Conservation (phyloP, 2,329 filamentous ascomycete genomes). For the Ramichloridium luteum region DNA sequence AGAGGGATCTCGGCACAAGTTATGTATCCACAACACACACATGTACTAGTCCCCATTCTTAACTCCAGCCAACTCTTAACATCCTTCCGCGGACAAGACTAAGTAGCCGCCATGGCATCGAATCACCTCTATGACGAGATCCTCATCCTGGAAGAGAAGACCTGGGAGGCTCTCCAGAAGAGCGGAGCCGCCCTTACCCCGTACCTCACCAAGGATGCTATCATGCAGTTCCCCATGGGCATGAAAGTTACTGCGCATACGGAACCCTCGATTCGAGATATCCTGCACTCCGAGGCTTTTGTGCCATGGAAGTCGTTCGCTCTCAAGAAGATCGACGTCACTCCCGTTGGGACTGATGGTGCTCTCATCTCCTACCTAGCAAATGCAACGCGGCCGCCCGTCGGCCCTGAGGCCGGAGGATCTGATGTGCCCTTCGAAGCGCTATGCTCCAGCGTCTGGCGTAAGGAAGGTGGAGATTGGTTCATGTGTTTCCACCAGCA, state of each 20-base stretch:
- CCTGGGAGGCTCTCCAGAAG: slow-evolving; percentile 19
- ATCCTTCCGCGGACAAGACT: too few species aligned
- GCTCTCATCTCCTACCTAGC: slow-evolving; percentile 20
- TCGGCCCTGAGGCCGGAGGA: slow-evolving; percentile 9
- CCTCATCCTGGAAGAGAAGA: slow-evolving; percentile 18
- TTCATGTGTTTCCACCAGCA: slow-evolving; percentile 22
- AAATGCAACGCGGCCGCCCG: slow-evolving; percentile 14
- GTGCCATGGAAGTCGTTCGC: slow-evolving; percentile 20
- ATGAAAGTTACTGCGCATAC: slow-evolving; percentile 18
- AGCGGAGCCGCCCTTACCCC: slow-evolving; percentile 16
- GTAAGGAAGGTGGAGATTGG: slow-evolving; percentile 15
- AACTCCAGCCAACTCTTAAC: too few species aligned
- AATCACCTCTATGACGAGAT: slow-evolving; percentile 13
- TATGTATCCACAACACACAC: too few species aligned
- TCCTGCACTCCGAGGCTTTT: slow-evolving; percentile 18
- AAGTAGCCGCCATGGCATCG: slow-evolving; percentile 6
- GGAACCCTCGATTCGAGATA: slow-evolving; percentile 17
- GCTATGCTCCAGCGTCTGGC: slow-evolving; percentile 20
- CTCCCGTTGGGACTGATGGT: slow-evolving; percentile 15
- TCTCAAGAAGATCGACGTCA: slow-evolving; percentile 19
- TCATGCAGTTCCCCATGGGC: slow-evolving; percentile 19
- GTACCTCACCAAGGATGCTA: slow-evolving; percentile 17
- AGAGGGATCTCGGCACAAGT: too few species aligned
- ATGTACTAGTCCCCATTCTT: too few species aligned
- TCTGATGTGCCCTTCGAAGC: slow-evolving; percentile 19